Conservation (phyloP, 1,284 basidiomycete species). For the Pholiota adiposa region DNA sequence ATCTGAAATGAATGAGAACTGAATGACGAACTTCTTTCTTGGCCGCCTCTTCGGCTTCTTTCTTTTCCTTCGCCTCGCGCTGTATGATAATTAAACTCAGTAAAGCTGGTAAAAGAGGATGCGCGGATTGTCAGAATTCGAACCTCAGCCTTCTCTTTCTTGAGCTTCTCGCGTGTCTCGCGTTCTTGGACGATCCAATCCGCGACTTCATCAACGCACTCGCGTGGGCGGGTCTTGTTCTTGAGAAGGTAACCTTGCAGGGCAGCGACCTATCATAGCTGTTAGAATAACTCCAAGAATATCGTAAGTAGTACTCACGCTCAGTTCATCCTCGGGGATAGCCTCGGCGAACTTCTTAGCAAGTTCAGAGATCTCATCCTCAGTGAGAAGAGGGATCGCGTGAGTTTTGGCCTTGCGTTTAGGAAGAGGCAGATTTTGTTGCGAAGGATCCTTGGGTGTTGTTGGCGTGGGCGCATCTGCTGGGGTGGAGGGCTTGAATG, state of each 20-base stretch:
- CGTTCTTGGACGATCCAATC: conserved; percentile 79
- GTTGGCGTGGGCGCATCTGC: conserved; percentile 32
- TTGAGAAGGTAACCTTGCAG: conserved; percentile 84
- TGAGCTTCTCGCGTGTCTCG: conserved; percentile 78
- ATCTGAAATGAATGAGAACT: conserved; percentile 1
- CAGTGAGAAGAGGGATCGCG: conserved; percentile 69
- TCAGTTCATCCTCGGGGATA: conserved; percentile 82
- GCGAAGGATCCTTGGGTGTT: conserved; percentile 51
- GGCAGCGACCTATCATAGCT: conserved; percentile 64
- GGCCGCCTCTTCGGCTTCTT: conserved; percentile 63
- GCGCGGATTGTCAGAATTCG: conserved; percentile 18
- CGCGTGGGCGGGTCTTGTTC: conserved; percentile 82
- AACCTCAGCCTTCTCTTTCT: conserved; percentile 85
- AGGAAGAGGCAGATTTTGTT: conserved; percentile 68
- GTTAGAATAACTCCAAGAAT: not conserved
- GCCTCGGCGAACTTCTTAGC: conserved; percentile 78
- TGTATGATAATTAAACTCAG: conserved; percentile 33
- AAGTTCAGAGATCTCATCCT: conserved; percentile 72
- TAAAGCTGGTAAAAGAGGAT: conserved; percentile 15
- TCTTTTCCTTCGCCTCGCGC: conserved; percentile 78
- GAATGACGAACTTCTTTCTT: conserved; percentile 53
- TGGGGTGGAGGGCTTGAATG: conserved; percentile 50
- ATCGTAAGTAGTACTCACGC: conserved; percentile 51
- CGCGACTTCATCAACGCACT: conserved; percentile 78
- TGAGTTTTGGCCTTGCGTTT: conserved; percentile 63